Evolutionary conservation across 2,329 filamentous ascomycete species (phyloP).

Genomic region (Pseudocercospora fijiensis): DNA sequence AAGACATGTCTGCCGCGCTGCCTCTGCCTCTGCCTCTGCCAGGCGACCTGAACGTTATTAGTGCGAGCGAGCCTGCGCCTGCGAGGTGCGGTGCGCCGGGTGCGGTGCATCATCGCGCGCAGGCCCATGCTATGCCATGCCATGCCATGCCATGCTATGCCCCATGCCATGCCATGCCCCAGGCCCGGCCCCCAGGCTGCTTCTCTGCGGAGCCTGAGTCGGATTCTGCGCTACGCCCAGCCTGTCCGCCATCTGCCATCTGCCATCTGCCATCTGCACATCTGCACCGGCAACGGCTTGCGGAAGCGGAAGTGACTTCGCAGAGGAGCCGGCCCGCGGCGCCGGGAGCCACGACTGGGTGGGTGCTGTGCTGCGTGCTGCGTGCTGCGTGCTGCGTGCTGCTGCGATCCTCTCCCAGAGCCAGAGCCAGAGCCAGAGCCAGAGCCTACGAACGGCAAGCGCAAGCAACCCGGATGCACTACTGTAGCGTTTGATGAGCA

Average conservation of each 20-base stretch:
- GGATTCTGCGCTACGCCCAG: no score
- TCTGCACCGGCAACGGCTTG: slow-evolving; percentile 8
- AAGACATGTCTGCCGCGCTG: slow-evolving; percentile 15
- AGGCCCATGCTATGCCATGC: slow-evolving; percentile 13
- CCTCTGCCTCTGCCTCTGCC: no score
- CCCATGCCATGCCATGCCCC: no score
- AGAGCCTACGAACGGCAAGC: slow-evolving; percentile 8
- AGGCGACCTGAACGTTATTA: slow-evolving; percentile 14
- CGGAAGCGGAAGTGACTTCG: slow-evolving; percentile 11
- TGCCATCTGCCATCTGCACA: no score
- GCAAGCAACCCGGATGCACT: slow-evolving; percentile 15
- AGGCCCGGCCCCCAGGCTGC: neutral
- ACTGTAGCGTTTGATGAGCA: slow-evolving; percentile 15
- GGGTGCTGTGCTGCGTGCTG: neutral
- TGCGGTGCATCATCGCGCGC: slow-evolving; percentile 18
- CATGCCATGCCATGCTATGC: no score
- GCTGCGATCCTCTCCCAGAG: no score
- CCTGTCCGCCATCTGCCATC: no score
- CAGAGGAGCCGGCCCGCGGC: slow-evolving; percentile 18
- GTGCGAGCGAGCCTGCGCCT: slow-evolving; percentile 11
- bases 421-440: no score
- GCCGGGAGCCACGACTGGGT: slow-evolving; percentile 10
- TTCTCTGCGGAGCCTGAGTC: neutral
- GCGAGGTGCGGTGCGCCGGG: slow-evolving; percentile 17
- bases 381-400: neutral